A percentile compares a stretch with the other conserved stretches of the same genome.
Evolutionary conservation across 768 basidiomycete species (phyloP).

Genomic region (Boletus sp.): DNA sequence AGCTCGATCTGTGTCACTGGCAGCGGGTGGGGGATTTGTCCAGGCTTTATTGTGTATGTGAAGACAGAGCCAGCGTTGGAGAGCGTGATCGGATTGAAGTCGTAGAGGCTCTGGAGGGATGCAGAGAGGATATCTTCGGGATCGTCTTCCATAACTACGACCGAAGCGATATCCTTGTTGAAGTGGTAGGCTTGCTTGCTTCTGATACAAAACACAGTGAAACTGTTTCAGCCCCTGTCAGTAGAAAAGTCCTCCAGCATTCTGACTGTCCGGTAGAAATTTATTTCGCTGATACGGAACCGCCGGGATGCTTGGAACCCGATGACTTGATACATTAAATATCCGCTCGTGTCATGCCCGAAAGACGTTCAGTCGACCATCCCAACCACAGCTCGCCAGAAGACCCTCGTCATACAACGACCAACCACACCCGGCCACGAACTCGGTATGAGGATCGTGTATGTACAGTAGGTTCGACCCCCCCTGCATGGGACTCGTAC

Average conservation of each 20-base stretch:
- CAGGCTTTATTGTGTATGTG: slow-evolving; percentile 37
- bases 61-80: slow-evolving; percentile 54
- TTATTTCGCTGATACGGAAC: neutral
- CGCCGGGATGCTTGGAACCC: neutral
- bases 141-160: slow-evolving; percentile 25
- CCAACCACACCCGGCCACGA: slow-evolving; percentile 90
- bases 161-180: neutral
- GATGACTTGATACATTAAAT: neutral
- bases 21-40: slow-evolving; percentile 12
- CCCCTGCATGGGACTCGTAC: slow-evolving; percentile 50
- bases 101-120: slow-evolving; percentile 61
- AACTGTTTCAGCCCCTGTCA: neutral
- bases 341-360: slow-evolving; percentile 37
- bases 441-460: slow-evolving; percentile 90
- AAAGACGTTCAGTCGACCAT: slow-evolving; percentile 78
- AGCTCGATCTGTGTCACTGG: slow-evolving; percentile 38
- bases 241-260: no score
- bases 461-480: slow-evolving; percentile 59
- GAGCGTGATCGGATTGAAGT: slow-evolving; percentile 55
- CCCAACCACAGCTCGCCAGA: slow-evolving; percentile 91
- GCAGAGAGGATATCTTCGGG: slow-evolving; percentile 68
- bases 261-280: neutral
- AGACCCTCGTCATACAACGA: slow-evolving; percentile 87
- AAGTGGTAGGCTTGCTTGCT: no score
- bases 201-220: neutral